Base-by-base conservation (phyloP, 106 monocot species). In the Dioscorea dumetorum region DNA sequence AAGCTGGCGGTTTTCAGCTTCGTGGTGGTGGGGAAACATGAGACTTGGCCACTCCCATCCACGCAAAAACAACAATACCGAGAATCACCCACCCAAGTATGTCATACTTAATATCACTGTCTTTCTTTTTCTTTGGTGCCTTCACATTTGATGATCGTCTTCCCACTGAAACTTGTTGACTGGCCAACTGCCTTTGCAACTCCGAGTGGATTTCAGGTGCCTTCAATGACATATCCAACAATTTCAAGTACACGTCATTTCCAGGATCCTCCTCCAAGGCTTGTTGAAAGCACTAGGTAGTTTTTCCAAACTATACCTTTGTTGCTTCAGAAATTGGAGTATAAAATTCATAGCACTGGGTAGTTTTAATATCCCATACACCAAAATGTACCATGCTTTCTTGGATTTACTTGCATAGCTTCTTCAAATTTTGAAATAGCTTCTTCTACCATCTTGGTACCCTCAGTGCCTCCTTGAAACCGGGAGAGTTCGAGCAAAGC, bases 351-450 rank as follows among this genome's bases (percentile, higher is more conserved):
- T n/a, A n/a, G n/a, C n/a, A n/a, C n/a, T 80, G 83, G 21, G 88
- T 86, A 13, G 88, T 97, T 57, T 86, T 80, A 2, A 70, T 97
- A 92, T 16, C 97, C 97, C 61, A 97, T 71, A 70, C 86, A 88
- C 91, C 97, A 92, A 0, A 97, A 69, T 1, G 88, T 61, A 35
- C 89, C 87, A 54, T 86, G 85, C 80, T 89, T 97, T 32, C 41
- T 80, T 3, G 97, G 97, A 73, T 84, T 77, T 33, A 92, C 68
- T 28, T 77, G 78, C 60, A 97, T 64, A 8, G 97, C 91, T 63
- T 97, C 84, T 76, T 97, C 97, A 80, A 97, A 68, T 74, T 87
- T 91, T 9, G 78, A 71, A 50, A 84, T 62, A 53, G 97, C 84
- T 67, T 89, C 97, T 77, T 77, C 63, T 6, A 77, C 60, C 81